These are phyloP conservation scores for Fusarium hostae DNA, from an alignment of 2,329 filamentous ascomycete species.

Conservation along the genomic window DNA sequence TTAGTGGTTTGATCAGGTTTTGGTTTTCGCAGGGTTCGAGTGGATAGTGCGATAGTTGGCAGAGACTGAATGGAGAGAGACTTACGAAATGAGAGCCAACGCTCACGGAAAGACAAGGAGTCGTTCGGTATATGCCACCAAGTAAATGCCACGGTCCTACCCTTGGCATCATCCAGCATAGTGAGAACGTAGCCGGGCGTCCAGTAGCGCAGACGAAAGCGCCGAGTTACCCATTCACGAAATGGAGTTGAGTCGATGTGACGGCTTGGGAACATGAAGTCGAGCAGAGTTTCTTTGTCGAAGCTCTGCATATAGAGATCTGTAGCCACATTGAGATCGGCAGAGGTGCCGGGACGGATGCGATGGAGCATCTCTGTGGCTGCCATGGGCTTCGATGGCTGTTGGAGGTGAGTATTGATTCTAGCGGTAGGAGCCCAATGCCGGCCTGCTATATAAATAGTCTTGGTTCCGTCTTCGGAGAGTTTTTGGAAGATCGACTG, in stretches of 20 bases:
- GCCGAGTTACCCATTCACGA: conserved; percentile 37
- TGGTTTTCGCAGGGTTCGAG: not conserved
- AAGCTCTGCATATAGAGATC: conserved; percentile 48
- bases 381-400: conserved; percentile 16
- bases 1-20: not conserved
- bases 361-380: conserved; percentile 29
- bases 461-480: not conserved
- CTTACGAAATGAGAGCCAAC: conserved; percentile 50
- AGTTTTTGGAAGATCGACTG: not conserved
- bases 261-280: conserved; percentile 48
- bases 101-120: conserved; percentile 44
- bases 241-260: conserved; percentile 35
- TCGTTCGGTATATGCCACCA: conserved; percentile 49
- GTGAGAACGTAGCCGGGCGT: conserved; percentile 47
- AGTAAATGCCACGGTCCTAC: conserved; percentile 45
- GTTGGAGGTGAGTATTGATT: not conserved
- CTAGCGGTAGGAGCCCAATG: not conserved
- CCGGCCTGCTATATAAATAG: not conserved
- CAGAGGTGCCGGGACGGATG: conserved; percentile 47
- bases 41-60: not conserved
- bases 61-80: not conserved
- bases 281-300: conserved; percentile 45
- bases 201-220: conserved; percentile 50
- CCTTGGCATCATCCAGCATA: conserved; percentile 37
- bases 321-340: conserved; percentile 45